Percentiles rank a stretch among this genome's conserved stretches.
These are phyloP conservation scores for Boletus pseudo-olivaceus DNA, from an alignment of 768 basidiomycete genomes.

Conservation along the genomic window DNA sequence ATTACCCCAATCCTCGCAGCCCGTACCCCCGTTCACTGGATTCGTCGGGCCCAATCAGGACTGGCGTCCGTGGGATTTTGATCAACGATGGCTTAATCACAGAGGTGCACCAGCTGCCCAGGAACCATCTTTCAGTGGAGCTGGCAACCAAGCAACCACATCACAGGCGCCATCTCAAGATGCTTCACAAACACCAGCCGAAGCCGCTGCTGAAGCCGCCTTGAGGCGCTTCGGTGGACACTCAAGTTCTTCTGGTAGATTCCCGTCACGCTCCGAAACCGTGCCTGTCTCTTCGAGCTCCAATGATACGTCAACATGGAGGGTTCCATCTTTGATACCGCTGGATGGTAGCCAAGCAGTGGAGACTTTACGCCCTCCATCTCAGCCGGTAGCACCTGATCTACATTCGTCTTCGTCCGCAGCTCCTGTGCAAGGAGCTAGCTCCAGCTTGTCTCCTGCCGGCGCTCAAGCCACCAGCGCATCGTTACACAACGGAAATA, in stretches of 20 bases:
- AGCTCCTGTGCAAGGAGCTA: neutral
- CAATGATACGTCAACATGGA: constrained; percentile 17
- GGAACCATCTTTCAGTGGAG: constrained; percentile 8
- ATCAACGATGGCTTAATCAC: constrained; percentile 30
- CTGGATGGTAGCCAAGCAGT: constrained; percentile 10
- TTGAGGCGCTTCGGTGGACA: constrained; percentile 44
- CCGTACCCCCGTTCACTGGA: constrained; percentile 55
- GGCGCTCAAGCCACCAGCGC: neutral
- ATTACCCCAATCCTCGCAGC: constrained; percentile 31
- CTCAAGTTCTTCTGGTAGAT: constrained; percentile 9
- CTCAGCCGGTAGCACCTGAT: constrained; percentile 1
- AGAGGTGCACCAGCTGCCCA: constrained; percentile 1
- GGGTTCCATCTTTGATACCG: constrained; percentile 25
- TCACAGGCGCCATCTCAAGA: constrained; percentile 11
- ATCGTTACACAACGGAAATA: constrained; percentile 36
- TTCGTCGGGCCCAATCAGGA: constrained; percentile 60
- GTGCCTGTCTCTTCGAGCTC: constrained; percentile 3
- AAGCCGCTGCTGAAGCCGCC: constrained; percentile 68
- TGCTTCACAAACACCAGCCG: constrained; percentile 34
- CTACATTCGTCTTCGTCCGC: constrained; percentile 10
- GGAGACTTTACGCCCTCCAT: neutral
- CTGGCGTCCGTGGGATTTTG: constrained; percentile 64
- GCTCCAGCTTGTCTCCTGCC: neutral
- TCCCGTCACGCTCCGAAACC: constrained; percentile 6
- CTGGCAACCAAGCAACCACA: neutral